Conservation (phyloP, 2,329 filamentous ascomycete species). For the Talaromyces sp. region DNA sequence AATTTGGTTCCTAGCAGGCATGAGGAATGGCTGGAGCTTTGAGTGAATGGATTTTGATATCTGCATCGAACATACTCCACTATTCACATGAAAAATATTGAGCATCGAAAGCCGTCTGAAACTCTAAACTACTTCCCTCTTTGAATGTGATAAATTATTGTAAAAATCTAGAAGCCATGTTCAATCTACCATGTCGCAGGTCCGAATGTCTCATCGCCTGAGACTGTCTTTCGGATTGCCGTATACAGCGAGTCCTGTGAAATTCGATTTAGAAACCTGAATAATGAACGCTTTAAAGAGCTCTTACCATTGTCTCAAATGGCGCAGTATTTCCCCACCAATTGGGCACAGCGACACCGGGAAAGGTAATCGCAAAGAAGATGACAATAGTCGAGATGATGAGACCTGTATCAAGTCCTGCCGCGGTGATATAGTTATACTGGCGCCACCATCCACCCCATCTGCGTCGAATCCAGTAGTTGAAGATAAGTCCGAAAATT, state of each 20-base stretch:
- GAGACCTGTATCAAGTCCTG: conserved; percentile 54
- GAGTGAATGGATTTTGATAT: too few species aligned
- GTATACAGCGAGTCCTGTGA: conserved; percentile 15
- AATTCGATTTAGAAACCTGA: background rate
- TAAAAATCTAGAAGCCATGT: too few species aligned
- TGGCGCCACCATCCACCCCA: conserved; percentile 43
- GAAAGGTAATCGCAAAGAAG: conserved; percentile 67
- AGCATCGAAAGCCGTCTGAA: too few species aligned
- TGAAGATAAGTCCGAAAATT: conserved; percentile 50
- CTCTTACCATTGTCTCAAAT: conserved; percentile 25
- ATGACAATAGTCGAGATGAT: conserved; percentile 66
- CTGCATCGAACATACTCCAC: too few species aligned
- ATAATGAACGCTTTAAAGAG: background rate
- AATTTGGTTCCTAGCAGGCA: too few species aligned
- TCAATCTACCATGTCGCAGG: conserved; percentile 15
- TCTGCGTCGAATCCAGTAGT: conserved; percentile 36
- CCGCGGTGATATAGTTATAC: conserved; percentile 46
- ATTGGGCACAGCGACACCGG: conserved; percentile 54
- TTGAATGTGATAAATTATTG: too few species aligned
- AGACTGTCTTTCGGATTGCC: conserved; percentile 19
- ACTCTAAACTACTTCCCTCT: too few species aligned
- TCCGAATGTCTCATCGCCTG: conserved; percentile 18
- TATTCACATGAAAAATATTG: too few species aligned
- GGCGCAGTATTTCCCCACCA: conserved; percentile 60
- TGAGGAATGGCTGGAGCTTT: too few species aligned